Evolutionary conservation across 2,329 filamentous ascomycete genomes (phyloP).

Genomic region (Rachicladosporium sp.): DNA sequence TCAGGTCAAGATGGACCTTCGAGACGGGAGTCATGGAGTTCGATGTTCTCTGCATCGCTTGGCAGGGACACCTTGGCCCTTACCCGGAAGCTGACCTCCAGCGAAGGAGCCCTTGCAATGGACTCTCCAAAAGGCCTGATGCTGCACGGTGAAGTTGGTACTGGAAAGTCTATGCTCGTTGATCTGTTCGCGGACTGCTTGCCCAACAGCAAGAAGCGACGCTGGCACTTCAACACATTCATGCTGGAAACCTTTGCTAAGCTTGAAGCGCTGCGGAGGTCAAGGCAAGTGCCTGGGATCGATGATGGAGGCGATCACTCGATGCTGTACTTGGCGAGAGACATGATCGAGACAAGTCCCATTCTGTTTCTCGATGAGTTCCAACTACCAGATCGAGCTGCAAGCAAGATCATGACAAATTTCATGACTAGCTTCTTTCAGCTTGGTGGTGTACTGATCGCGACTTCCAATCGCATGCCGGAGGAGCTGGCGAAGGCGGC

Average conservation of each 20-base stretch:
- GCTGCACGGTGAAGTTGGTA: conserved; percentile 70
- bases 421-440: conserved; percentile 73
- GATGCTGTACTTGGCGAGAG: conserved; percentile 60
- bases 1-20: conserved; percentile 15
- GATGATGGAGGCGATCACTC: conserved; percentile 47
- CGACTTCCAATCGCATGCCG: conserved; percentile 72
- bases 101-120: conserved; percentile 59
- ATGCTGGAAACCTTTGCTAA: conserved; percentile 68
- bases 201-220: conserved; percentile 57
- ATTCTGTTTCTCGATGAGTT: conserved; percentile 76
- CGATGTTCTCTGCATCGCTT: conserved; percentile 39
- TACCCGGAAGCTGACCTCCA: conserved; percentile 54
- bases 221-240: conserved; percentile 79
- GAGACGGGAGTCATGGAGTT: conserved; percentile 28
- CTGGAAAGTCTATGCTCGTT: conserved; percentile 75
- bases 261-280: conserved; percentile 51
- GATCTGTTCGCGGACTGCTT: conserved; percentile 69
- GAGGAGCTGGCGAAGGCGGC: conserved; percentile 67
- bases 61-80: conserved; percentile 49
- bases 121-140: conserved; percentile 64
- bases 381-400: conserved; percentile 65
- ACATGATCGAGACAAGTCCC: conserved; percentile 61
- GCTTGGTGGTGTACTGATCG: conserved; percentile 66
- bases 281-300: conserved; percentile 12
- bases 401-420: conserved; percentile 67